These are phyloP conservation scores for Rhizopus delemar DNA, from an alignment of 371 early-diverging fungal genomes.

Conservation along the genomic window DNA sequence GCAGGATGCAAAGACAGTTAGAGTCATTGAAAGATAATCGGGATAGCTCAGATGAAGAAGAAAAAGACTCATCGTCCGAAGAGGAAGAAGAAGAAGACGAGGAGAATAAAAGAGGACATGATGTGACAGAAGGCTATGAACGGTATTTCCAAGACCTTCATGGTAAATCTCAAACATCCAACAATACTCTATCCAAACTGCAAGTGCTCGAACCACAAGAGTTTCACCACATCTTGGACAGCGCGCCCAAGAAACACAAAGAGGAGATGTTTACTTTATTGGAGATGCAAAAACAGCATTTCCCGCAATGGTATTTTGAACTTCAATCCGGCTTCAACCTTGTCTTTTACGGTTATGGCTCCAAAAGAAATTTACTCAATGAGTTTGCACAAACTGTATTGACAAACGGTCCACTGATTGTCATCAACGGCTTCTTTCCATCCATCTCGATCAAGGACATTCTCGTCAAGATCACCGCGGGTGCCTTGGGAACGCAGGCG, in stretches of 20 bases:
- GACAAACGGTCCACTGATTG: constrained; percentile 66
- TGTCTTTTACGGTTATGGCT: constrained; percentile 88
- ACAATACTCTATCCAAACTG: constrained; percentile 80
- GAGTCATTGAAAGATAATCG: constrained; percentile 29
- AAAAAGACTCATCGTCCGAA: constrained; percentile 26
- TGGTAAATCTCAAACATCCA: constrained; percentile 68
- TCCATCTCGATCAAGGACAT: constrained; percentile 73
- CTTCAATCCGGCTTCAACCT: constrained; percentile 76
- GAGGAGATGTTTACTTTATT: constrained; percentile 57
- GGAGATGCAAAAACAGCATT: constrained; percentile 62
- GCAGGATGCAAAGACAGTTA: constrained; percentile 33
- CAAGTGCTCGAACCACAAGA: constrained; percentile 68
- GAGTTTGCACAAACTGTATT: constrained; percentile 64
- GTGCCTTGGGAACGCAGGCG: constrained; percentile 35
- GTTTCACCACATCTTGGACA: constrained; percentile 53
- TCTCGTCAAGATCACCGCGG: constrained; percentile 59
- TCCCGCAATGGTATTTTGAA: constrained; percentile 86
- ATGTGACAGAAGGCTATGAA: constrained; percentile 57
- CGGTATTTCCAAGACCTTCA: constrained; percentile 76
- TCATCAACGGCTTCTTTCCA: constrained; percentile 86
- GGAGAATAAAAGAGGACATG: constrained; percentile 33
- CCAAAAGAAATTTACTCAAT: constrained; percentile 77
- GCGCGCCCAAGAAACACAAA: constrained; percentile 60
- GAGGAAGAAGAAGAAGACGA: constrained; percentile 32
- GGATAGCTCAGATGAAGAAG: constrained; percentile 15